Conservation (phyloP, 2,329 filamentous ascomycete genomes). For the Colletotrichum sansevieriae region DNA sequence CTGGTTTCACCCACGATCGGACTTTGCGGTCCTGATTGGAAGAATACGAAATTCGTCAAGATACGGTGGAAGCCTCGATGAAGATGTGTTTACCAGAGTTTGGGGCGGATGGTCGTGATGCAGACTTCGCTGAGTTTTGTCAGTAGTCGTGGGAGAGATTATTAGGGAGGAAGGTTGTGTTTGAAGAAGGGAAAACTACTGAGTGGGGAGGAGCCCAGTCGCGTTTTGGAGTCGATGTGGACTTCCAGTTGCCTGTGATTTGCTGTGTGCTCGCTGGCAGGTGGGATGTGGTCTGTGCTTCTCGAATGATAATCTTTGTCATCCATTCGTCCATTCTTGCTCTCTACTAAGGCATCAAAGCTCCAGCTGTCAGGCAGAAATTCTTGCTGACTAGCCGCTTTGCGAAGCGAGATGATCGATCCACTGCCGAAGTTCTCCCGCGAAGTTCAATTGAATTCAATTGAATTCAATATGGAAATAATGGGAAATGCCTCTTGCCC, state of each 20-base stretch:
- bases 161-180: constrained; percentile 18
- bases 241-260: too few species aligned
- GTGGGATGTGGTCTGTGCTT: constrained; percentile 9
- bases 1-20: constrained; percentile 40
- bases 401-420: constrained; percentile 30
- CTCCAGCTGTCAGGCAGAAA: constrained; percentile 13
- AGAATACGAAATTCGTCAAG: constrained; percentile 34
- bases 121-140: constrained; percentile 34
- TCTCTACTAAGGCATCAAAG: constrained; percentile 3
- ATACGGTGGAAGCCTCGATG: constrained; percentile 33
- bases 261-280: neutral
- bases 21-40: constrained; percentile 26
- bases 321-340: neutral
- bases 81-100: constrained; percentile 22
- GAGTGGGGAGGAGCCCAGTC: constrained; percentile 19
- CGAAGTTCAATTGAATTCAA: neutral
- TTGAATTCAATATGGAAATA: too few species aligned
- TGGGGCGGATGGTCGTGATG: constrained; percentile 20
- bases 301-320: constrained; percentile 12
- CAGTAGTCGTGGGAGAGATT: constrained; percentile 15
- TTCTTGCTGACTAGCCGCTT: constrained; percentile 9
- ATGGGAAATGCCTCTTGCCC: too few species aligned
- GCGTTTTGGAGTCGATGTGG: constrained; percentile 16
- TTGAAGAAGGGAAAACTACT: neutral
- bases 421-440: constrained; percentile 32